Evolutionary conservation across 2,329 filamentous ascomycete species (phyloP).

Genomic region (Fusarium sp.): DNA sequence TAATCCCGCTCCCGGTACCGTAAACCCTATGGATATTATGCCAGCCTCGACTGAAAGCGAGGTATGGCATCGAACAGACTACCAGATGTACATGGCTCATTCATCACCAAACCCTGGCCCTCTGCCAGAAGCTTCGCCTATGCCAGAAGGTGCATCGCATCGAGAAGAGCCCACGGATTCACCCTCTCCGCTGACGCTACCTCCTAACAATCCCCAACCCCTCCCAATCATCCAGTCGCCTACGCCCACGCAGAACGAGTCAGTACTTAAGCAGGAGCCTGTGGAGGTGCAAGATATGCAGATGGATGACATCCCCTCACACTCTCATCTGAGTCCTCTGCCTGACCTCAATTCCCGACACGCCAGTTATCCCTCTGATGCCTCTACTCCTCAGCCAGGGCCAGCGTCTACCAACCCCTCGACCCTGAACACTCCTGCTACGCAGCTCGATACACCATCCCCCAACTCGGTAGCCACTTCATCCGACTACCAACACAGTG

Average conservation of each 20-base stretch:
- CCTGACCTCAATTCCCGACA: slow-evolving; percentile 44
- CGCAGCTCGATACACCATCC: slow-evolving; percentile 58
- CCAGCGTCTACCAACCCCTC: slow-evolving; percentile 56
- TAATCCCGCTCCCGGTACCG: slow-evolving; percentile 59
- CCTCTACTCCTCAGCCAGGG: slow-evolving; percentile 57
- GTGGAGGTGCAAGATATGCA: slow-evolving; percentile 37
- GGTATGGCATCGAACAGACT: slow-evolving; percentile 53
- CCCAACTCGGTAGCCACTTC: slow-evolving; percentile 50
- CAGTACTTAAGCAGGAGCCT: slow-evolving; percentile 30
- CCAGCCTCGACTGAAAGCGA: slow-evolving; percentile 55
- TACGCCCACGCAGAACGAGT: slow-evolving; percentile 42
- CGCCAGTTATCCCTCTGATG: slow-evolving; percentile 54
- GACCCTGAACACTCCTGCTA: slow-evolving; percentile 61
- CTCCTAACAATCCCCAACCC: slow-evolving; percentile 35
- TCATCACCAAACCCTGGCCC: slow-evolving; percentile 40
- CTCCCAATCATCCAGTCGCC: slow-evolving; percentile 46
- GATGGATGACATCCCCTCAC: slow-evolving; percentile 44
- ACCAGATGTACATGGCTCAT: slow-evolving; percentile 49
- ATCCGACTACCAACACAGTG: slow-evolving; percentile 53
- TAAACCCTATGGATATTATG: slow-evolving; percentile 68
- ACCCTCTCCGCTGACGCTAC: slow-evolving; percentile 44
- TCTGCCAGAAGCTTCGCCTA: slow-evolving; percentile 12
- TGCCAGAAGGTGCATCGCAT: background rate
- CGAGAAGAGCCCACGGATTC: slow-evolving; percentile 39
- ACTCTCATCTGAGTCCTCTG: slow-evolving; percentile 41